A percentile compares a stretch with the other conserved stretches of the same genome.
phyloP scores from a whole-genome alignment of 306 rosid genomes.

The Cucurbita pepo region DNA sequence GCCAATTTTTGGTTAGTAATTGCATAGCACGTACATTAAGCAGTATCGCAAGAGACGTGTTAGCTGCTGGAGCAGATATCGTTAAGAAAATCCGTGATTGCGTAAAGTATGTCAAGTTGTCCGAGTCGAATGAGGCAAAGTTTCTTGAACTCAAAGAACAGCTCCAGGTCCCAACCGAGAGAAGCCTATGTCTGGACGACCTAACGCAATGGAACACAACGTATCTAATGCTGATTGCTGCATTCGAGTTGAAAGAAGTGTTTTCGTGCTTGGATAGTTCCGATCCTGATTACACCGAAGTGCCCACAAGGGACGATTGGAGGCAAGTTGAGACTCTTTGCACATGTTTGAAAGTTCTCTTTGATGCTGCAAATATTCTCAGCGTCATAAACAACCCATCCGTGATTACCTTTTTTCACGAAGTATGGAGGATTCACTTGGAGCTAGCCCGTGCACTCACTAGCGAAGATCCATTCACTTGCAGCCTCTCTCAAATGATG shows the following conservation, averaged over 20 bases:
- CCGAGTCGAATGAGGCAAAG: slow-evolving; percentile 63
- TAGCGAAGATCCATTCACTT: slow-evolving; percentile 45
- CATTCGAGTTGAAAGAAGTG: slow-evolving; percentile 68
- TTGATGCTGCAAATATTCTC: slow-evolving; percentile 57
- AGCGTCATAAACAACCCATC: slow-evolving; percentile 40
- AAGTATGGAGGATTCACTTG: slow-evolving; percentile 82
- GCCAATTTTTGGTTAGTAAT: slow-evolving; percentile 54
- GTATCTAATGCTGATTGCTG: slow-evolving; percentile 70
- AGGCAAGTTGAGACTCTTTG: slow-evolving; percentile 59
- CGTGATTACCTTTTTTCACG: slow-evolving; percentile 61
- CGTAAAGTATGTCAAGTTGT: slow-evolving; percentile 76
- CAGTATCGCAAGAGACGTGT: slow-evolving; percentile 47
- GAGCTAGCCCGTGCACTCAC: slow-evolving; percentile 40
- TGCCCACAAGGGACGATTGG: slow-evolving; percentile 85
- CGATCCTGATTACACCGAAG: slow-evolving; percentile 70
- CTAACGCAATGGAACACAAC: slow-evolving; percentile 73
- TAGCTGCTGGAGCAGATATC: slow-evolving; percentile 24
- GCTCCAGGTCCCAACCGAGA: slow-evolving; percentile 81
- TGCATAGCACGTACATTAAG: slow-evolving; percentile 71
- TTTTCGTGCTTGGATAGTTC: slow-evolving; percentile 72
- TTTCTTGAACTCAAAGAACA: slow-evolving; percentile 65
- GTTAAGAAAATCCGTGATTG: slow-evolving; percentile 60
- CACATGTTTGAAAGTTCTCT: slow-evolving; percentile 51
- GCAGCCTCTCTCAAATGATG: slow-evolving; percentile 35
- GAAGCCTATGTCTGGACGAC: slow-evolving; percentile 59